Conservation (phyloP, 1,284 basidiomycete genomes). For the Papiliotrema fonsecae region DNA sequence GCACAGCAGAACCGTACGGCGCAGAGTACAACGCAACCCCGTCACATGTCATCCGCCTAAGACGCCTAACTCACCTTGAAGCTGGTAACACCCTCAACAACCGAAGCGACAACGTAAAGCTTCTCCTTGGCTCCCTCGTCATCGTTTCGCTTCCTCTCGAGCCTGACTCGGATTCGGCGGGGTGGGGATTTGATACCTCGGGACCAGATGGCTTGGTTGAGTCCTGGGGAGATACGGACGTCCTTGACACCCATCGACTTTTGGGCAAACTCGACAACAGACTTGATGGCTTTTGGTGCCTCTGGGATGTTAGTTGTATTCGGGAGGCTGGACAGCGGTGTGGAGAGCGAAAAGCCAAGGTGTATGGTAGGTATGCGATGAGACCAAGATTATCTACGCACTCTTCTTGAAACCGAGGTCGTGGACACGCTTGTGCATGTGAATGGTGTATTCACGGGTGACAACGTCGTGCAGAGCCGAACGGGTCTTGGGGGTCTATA, state of each 20-base stretch:
- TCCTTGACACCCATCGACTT: conserved; percentile 92
- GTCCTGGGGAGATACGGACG: conserved; percentile 83
- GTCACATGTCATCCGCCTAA: too few species aligned
- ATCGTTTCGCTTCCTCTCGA: conserved; percentile 92
- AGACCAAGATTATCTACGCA: too few species aligned
- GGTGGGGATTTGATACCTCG: conserved; percentile 79
- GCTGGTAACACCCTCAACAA: conserved; percentile 65
- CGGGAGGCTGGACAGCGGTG: conserved; percentile 11
- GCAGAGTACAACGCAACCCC: too few species aligned
- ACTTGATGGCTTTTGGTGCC: conserved; percentile 89
- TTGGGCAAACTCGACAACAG: conserved; percentile 79
- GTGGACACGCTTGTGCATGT: conserved; percentile 88
- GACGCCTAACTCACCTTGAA: conserved; percentile 83
- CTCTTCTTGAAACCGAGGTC: conserved; percentile 90
- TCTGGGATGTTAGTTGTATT: conserved; percentile 24
- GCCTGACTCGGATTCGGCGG: conserved; percentile 79
- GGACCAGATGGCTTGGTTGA: conserved; percentile 90
- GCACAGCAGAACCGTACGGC: too few species aligned
- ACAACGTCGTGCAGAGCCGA: conserved; percentile 94
- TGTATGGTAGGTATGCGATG: not conserved
- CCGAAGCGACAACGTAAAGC: conserved; percentile 83
- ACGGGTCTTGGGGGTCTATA: conserved; percentile 79
- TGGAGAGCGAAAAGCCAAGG: not conserved
- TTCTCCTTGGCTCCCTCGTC: conserved; percentile 97
- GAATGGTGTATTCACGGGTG: conserved; percentile 93